phyloP scores from a whole-genome alignment of 495 filamentous ascomycete species.

The Xylaria intraflava region DNA sequence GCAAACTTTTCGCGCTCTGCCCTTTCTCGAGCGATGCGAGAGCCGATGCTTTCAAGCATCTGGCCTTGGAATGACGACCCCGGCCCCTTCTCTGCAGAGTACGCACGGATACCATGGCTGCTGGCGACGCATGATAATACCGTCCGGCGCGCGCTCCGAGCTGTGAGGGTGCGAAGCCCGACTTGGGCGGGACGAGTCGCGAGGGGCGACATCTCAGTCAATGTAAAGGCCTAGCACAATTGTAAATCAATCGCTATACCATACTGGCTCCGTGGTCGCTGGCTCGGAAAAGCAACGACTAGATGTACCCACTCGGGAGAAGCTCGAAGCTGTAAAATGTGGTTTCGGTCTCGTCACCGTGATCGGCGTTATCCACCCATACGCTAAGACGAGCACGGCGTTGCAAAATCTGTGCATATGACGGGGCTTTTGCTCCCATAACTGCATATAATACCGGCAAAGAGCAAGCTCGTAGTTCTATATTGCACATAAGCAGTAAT shows the following conservation, averaged over 20 bases:
- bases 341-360: no score
- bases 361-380: no score
- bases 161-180: constrained; percentile 13
- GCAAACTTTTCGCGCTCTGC: constrained; percentile 62
- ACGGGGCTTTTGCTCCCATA: no score
- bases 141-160: constrained; percentile 8
- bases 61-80: constrained; percentile 70
- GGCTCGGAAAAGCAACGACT: not conserved
- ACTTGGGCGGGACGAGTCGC: constrained; percentile 12
- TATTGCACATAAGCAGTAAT: no score
- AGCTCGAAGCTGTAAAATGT: no score
- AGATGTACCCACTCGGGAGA: not conserved
- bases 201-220: constrained; percentile 23
- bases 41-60: constrained; percentile 74
- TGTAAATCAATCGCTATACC: not conserved
- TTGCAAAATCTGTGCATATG: no score
- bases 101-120: constrained; percentile 9
- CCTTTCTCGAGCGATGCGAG: constrained; percentile 67
- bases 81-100: constrained; percentile 22
- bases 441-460: no score
- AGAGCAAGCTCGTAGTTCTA: no score
- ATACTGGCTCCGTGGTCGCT: not conserved
- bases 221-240: constrained; percentile 1
- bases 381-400: no score
- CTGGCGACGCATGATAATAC: constrained; percentile 10